Evolutionary conservation across 108 stramenopile species (phyloP), one percentile per base, ranked within the genome.

Genomic region (Nitzschia sp.): DNA sequence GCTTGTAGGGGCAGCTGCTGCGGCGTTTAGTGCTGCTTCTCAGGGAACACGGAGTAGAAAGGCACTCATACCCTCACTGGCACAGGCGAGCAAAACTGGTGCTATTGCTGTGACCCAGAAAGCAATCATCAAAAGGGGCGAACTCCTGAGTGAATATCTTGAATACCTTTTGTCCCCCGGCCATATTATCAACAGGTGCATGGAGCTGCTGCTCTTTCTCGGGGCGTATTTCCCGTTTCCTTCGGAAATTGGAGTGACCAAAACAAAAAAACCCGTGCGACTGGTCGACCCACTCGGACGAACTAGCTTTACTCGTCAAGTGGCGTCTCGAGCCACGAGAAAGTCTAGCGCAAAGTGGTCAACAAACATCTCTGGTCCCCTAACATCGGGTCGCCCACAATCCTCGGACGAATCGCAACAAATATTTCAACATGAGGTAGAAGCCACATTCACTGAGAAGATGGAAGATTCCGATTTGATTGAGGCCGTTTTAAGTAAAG

Each of bases 211-310:
- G 2, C 70, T 79, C 27, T 94, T 91, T 58, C 62, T 94, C 19
- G 93, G 90, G 8, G 93, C 93, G 15, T 82, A 73, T 53, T 77
- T 87, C 46, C 76, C 88, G 29, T 81, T 89, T 33, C 86, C 87
- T 3, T 36, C 61, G 11, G 80, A 76, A 16, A 75, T 80, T 17
- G 38, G 38, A 13, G 9, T 41, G 38, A 71, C 67, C 16, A 30
- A 72, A 1, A 70, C 61, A 22, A 50, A 65, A 45, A 26, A 35
- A 19, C 69, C 65, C 11, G 23, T 64, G 25, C 66, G 66, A 19
- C 27, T 66, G 22, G 53, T 68, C 3, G 85, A 86, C 75, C 73
- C 68, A 45, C 75, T 86, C 2, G 85, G 85, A 33, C 69, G 85
- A 17, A 74, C 76, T 23, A 63, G 64, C 53, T 83, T 83, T 48